Evolutionary conservation across 208 protist genomes (phyloP).

Genomic region (Acanthamoeba castellanii): DNA sequence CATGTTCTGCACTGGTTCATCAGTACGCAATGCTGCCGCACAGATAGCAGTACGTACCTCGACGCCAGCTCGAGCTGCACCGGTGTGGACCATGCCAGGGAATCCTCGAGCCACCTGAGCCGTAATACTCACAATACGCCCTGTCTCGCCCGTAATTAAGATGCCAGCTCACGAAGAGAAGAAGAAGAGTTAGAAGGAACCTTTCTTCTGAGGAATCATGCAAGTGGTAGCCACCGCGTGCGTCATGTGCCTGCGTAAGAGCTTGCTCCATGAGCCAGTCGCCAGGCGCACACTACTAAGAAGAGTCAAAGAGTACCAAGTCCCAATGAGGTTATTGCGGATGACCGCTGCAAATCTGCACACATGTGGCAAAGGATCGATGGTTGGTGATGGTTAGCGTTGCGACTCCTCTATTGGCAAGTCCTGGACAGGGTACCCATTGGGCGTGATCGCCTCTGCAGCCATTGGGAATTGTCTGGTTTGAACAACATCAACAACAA

Average conservation of each 20-base stretch:
- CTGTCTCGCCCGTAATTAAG: background rate
- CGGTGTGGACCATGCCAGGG: slow-evolving; percentile 74
- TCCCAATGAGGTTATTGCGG: slow-evolving; percentile 71
- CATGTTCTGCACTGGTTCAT: slow-evolving; percentile 39
- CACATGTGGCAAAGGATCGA: no score
- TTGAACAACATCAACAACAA: background rate
- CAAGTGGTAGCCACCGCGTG: slow-evolving; percentile 49
- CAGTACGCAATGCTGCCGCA: no score
- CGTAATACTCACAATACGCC: slow-evolving; percentile 63
- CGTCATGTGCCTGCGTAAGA: slow-evolving; percentile 39
- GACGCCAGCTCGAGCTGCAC: slow-evolving; percentile 63
- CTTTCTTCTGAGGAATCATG: slow-evolving; percentile 70
- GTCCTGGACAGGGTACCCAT: background rate
- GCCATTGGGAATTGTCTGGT: slow-evolving; percentile 59
- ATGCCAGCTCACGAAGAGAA: background rate
- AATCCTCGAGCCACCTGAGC: slow-evolving; percentile 62
- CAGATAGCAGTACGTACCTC: slow-evolving; percentile 11
- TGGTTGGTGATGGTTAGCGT: no score
- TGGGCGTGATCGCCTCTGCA: slow-evolving; percentile 33
- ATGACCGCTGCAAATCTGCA: slow-evolving; percentile 57
- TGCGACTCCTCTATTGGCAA: background rate
- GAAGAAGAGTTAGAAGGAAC: background rate
- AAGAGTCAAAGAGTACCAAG: background rate
- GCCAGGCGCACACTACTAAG: background rate
- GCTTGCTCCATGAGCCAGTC: no score